Evolutionary conservation across 495 filamentous ascomycete genomes (phyloP).

Genomic region (Podospora tetraspora): DNA sequence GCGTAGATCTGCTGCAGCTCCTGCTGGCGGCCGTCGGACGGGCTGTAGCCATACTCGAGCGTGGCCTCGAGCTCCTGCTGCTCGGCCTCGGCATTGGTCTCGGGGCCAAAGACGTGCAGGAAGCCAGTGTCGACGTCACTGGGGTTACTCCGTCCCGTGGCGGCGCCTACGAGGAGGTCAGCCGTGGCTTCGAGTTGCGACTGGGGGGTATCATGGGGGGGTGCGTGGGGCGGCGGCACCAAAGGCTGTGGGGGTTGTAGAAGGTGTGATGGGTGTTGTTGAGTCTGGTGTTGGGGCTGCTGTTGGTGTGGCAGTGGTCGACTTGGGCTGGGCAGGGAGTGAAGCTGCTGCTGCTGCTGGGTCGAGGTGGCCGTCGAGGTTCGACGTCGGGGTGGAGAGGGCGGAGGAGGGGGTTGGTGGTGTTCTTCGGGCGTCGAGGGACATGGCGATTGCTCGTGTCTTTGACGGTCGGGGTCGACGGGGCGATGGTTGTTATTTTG

Average conservation of each 20-base stretch:
- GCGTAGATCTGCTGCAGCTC: slow-evolving; percentile 34
- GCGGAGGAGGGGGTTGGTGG: neutral
- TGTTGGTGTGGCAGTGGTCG: neutral
- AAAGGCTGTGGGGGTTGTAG: neutral
- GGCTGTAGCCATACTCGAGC: slow-evolving; percentile 16
- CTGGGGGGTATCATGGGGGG: neutral
- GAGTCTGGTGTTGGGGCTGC: neutral
- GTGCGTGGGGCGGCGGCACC: too few species aligned
- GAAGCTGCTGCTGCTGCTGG: neutral
- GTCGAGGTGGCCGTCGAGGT: neutral
- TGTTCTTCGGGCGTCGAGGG: neutral
- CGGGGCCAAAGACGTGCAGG: slow-evolving; percentile 22
- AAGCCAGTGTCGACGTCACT: slow-evolving; percentile 27
- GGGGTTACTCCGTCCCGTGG: slow-evolving; percentile 25
- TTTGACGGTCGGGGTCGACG: neutral
- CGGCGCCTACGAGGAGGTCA: slow-evolving; percentile 15
- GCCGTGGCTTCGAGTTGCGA: slow-evolving; percentile 3
- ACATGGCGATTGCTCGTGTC: neutral
- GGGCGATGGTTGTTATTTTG: neutral
- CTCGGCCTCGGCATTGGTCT: slow-evolving; percentile 24
- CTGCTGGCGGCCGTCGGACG: slow-evolving; percentile 23
- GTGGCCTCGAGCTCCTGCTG: slow-evolving; percentile 27
- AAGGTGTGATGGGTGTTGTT: neutral
- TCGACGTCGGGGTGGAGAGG: neutral
- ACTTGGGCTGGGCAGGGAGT: neutral